phyloP scores from a whole-genome alignment of 371 early-diverging fungal genomes.

The Apophysomyces elegans region DNA sequence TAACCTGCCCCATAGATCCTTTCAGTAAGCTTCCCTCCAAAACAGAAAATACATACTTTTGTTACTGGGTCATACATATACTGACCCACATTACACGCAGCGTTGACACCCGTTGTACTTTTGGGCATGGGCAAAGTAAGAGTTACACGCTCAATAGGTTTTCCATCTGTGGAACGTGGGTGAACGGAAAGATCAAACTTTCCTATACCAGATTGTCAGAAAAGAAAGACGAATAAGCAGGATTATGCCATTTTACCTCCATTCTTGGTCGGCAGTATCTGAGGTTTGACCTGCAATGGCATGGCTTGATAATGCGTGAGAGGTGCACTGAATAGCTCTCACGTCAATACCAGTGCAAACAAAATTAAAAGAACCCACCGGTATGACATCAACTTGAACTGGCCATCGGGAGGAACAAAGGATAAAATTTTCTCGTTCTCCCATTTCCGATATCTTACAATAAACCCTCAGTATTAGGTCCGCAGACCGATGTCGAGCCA shows the following conservation, averaged over 20 bases:
- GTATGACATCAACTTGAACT: conserved; percentile 87
- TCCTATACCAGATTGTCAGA: conserved; percentile 31
- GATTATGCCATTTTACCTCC: conserved; percentile 41
- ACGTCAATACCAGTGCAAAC: background rate
- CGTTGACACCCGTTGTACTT: conserved; percentile 59
- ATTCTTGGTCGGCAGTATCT: conserved; percentile 50
- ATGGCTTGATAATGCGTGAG: conserved; percentile 65
- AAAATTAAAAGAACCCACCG: conserved; percentile 41
- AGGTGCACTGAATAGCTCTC: conserved; percentile 45
- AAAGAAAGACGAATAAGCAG: background rate
- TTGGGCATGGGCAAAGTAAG: conserved; percentile 69
- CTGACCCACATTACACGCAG: conserved; percentile 68
- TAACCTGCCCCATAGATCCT: conserved; percentile 26
- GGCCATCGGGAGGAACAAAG: conserved; percentile 95
- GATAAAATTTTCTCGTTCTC: conserved; percentile 80
- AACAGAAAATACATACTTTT: conserved; percentile 46
- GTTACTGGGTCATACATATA: conserved; percentile 78
- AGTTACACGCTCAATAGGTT: conserved; percentile 68
- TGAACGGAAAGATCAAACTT: conserved; percentile 72
- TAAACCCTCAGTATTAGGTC: background rate
- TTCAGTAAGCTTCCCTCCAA: no score
- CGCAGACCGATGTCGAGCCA: background rate
- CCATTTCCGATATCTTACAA: conserved; percentile 67
- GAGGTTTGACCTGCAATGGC: conserved; percentile 70
- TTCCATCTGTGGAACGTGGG: conserved; percentile 69